A percentile compares a stretch with the other conserved stretches of the same genome.
Conservation (phyloP, 345 rosid species). For the Eutrema yunnanense region DNA sequence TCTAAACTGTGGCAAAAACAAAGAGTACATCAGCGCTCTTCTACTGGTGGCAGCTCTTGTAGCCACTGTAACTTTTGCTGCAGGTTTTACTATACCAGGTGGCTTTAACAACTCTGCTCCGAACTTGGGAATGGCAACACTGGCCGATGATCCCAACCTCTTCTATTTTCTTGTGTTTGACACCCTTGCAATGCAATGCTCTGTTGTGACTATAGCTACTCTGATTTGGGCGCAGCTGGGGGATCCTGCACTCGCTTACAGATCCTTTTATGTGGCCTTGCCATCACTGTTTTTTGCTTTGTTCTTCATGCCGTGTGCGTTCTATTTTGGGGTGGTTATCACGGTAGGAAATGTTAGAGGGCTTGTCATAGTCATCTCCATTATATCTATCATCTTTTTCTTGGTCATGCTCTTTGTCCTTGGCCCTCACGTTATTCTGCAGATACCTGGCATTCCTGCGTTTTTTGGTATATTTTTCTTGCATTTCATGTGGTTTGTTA, state of each 20-base stretch:
- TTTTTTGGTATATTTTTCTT: background rate
- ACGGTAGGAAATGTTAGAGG: too few species aligned
- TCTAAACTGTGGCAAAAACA: background rate
- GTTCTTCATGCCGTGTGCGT: background rate
- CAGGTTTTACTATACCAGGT: background rate
- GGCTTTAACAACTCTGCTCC: background rate
- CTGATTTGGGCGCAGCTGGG: constrained; percentile 5
- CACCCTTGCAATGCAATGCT: background rate
- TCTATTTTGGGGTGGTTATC: background rate
- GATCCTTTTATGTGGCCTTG: background rate
- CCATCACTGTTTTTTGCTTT: background rate
- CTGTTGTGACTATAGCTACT: background rate
- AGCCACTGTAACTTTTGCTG: background rate
- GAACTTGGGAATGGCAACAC: background rate
- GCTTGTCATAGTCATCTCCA: too few species aligned
- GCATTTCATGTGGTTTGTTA: background rate
- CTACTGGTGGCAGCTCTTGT: background rate
- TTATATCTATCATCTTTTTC: too few species aligned
- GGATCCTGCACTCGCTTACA: background rate
- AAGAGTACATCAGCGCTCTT: background rate
- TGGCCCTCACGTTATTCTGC: background rate
- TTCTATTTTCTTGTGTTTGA: background rate
- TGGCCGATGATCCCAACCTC: background rate
- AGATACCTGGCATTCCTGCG: background rate
- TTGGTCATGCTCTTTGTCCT: too few species aligned